These are phyloP conservation scores for Dothideomycetes sp. DNA, from an alignment of 2,329 filamentous ascomycete species.

Conservation along the genomic window DNA sequence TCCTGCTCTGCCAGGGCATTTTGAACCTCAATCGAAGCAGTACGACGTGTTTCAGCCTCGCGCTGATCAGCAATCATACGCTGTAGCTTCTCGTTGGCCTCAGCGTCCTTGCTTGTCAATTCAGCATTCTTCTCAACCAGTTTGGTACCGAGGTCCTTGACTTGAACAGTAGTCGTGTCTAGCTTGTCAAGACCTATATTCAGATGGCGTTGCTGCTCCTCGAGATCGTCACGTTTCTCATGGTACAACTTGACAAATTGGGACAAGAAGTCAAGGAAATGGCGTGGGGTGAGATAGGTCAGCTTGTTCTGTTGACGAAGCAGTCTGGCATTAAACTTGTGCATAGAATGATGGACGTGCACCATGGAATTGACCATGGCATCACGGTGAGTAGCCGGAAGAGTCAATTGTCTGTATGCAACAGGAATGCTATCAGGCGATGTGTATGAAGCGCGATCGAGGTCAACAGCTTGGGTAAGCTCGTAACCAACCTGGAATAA, in stretches of 20 bases:
- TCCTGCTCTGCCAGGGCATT: slow-evolving; percentile 81
- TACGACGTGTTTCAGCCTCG: slow-evolving; percentile 86
- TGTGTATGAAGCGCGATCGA: slow-evolving; percentile 76
- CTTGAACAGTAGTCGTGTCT: slow-evolving; percentile 92
- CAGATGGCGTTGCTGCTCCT: slow-evolving; percentile 96
- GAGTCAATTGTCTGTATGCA: slow-evolving; percentile 72
- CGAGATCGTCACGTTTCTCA: slow-evolving; percentile 95
- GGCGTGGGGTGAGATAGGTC: slow-evolving; percentile 88
- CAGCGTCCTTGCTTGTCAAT: slow-evolving; percentile 83
- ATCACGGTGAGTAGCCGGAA: slow-evolving; percentile 85
- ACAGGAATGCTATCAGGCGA: slow-evolving; percentile 89
- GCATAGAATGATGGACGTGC: slow-evolving; percentile 91
- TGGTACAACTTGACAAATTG: slow-evolving; percentile 97
- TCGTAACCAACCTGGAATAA: slow-evolving; percentile 96
- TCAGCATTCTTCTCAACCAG: slow-evolving; percentile 91
- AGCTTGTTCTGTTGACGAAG: slow-evolving; percentile 85
- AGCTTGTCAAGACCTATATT: slow-evolving; percentile 98
- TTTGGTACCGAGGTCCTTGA: slow-evolving; percentile 80
- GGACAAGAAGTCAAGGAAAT: slow-evolving; percentile 95
- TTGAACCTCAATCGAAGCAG: slow-evolving; percentile 80
- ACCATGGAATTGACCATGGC: slow-evolving; percentile 97
- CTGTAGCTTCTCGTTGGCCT: slow-evolving; percentile 95
- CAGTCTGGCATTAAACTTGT: slow-evolving; percentile 78
- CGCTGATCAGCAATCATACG: slow-evolving; percentile 94
- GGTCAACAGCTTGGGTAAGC: slow-evolving; percentile 89